Percentiles rank a stretch among this genome's conserved stretches.
These are phyloP conservation scores for Scenedesmus sp. DNA, from an alignment of 163 green algal species.

Conservation along the genomic window DNA sequence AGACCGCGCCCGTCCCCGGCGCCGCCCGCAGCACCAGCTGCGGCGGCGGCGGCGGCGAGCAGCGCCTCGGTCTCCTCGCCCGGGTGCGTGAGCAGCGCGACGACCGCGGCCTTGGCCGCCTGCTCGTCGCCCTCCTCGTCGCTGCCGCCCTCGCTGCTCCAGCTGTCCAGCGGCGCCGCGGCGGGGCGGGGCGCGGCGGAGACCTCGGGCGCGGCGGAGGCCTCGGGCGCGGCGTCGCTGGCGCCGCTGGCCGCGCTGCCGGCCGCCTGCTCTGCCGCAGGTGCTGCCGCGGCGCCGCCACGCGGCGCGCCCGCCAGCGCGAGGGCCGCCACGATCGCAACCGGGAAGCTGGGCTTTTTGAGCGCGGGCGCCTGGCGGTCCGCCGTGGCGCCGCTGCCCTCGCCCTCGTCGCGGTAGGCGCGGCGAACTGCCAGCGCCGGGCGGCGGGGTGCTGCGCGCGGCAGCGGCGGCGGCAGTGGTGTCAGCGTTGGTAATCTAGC, in stretches of 20 bases:
- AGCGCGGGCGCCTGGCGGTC: background rate
- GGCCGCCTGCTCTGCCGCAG: background rate
- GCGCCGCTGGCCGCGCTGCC: background rate
- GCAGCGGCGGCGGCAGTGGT: too few relatives aligned
- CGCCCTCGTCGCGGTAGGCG: background rate
- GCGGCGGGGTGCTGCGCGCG: too few relatives aligned
- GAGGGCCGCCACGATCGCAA: constrained; percentile 20
- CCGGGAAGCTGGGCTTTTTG: constrained; percentile 30
- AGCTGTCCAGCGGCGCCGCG: constrained; percentile 15
- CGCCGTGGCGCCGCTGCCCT: background rate
- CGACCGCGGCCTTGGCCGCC: constrained; percentile 12
- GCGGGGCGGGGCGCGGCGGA: background rate
- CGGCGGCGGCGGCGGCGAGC: background rate
- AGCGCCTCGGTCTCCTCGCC: background rate
- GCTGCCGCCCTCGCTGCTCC: background rate
- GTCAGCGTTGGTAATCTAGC: too few relatives aligned
- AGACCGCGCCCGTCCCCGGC: background rate
- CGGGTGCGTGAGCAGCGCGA: constrained; percentile 33
- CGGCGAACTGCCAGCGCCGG: too few relatives aligned
- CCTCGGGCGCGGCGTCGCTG: background rate
- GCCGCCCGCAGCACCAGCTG: background rate
- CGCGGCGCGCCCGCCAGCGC: background rate
- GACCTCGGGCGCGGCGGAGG: background rate
- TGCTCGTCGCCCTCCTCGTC: background rate
- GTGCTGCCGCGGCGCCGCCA: background rate